A percentile compares a stretch with the other conserved stretches of the same genome.
These are phyloP conservation scores for Mucor indicus DNA, from an alignment of 371 early-diverging fungal genomes.

Conservation along the genomic window DNA sequence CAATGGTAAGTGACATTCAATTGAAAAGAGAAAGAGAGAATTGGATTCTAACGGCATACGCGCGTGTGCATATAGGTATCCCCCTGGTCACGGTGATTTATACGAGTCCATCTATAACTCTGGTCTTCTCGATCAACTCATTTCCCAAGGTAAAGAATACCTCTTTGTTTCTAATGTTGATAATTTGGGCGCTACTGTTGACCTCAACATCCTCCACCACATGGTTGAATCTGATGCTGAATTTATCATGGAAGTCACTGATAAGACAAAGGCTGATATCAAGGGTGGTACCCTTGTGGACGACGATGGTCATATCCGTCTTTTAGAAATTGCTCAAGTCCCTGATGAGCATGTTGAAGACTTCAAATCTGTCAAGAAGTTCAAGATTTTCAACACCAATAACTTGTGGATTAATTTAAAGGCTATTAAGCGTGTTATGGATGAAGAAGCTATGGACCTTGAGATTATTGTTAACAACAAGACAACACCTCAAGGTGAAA, in stretches of 20 bases:
- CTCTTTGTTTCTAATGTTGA: conserved; percentile 99
- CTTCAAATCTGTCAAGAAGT: conserved; percentile 99
- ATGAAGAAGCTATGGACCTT: conserved; percentile 78
- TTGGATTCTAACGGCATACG: neutral
- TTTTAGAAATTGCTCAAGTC: conserved; percentile 99
- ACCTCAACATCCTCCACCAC: conserved; percentile 90
- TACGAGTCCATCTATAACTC: conserved; percentile 94
- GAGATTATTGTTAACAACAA: conserved; percentile 99
- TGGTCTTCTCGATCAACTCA: conserved; percentile 93
- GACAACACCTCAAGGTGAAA: conserved; percentile 82
- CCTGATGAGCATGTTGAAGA: conserved; percentile 97
- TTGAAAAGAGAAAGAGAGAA: neutral
- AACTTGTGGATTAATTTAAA: conserved; percentile 97
- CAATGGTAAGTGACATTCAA: conserved; percentile 37
- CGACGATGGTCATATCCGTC: conserved; percentile 92
- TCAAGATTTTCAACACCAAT: conserved; percentile 99
- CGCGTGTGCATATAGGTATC: conserved; percentile 69
- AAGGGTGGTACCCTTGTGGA: conserved; percentile 99
- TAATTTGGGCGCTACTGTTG: conserved; percentile 99
- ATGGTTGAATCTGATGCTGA: conserved; percentile 89
- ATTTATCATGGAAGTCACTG: conserved; percentile 99
- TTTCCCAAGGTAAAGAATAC: conserved; percentile 98
- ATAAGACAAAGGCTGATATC: conserved; percentile 99
- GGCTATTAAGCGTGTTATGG: conserved; percentile 94
- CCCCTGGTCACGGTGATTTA: conserved; percentile 99